Base-by-base conservation (phyloP, 352 stramenopile species). In the Phytophthora nicotianae region DNA sequence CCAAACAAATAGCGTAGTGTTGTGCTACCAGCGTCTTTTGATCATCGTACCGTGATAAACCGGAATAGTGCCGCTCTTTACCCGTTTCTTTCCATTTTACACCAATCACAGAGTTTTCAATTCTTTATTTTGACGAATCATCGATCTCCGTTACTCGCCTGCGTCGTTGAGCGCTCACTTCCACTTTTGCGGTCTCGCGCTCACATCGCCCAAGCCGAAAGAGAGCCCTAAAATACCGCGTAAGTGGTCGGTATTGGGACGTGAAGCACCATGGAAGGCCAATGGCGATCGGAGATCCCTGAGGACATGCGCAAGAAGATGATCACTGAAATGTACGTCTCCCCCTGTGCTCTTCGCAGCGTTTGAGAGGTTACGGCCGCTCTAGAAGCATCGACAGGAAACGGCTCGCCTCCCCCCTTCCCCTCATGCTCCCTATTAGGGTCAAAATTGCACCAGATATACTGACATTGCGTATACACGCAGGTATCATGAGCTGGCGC, bases 241-340 rank as follows among this genome's bases (percentile, higher is more conserved):
- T 24, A 8, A 60, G 58, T 58, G 42, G 47, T 24, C 47, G 52
- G 54, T n/a, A 65, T 26, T 43, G 29, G 50, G 56, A 26, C n/a
- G 52, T 47, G 59, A 59, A 49, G 61, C 33, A 77, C 14, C 57
- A 86, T 86, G 77, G 77, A 86, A 26, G 75, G 69, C 1, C 83
- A 86, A 52, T 94, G 86, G 86, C 83, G 86, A 0, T 75, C 83
- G 24, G 83, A 94, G 66, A 89, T 94, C 61, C 68, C 81, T 27
- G 83, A 91, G 60, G 80, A 91, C 50, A 84, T 82, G 74, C 86
- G 86, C 67, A 94, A 93, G 74, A 77, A 88, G 62, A 93, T 94
- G 83, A 94, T 94, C 72, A 93, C 81, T 19, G 80, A 91, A 70
- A 93, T 94, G 86, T 94, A 77, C 68, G 81, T 77, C 4, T 21